Base-by-base conservation (phyloP, 2,329 filamentous ascomycete species). In the Aspergillus melleus region DNA sequence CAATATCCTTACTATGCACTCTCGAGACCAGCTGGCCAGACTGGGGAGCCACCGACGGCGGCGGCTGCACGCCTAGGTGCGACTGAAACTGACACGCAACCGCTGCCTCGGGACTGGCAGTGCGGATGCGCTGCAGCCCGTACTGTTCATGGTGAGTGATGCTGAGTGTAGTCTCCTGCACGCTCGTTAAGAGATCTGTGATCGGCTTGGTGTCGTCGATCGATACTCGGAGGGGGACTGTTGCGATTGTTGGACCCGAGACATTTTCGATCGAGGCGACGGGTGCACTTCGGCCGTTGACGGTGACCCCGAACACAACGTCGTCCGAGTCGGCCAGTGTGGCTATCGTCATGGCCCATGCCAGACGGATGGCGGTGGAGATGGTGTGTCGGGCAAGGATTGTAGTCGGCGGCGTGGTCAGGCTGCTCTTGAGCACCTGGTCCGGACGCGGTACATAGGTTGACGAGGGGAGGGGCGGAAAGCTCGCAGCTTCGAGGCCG, bases 311-410 rank as follows among this genome's bases (percentile, higher is more conserved):
- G 36, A 57, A 57, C 20, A 57, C 49, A 5, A 57, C 49, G n/a
- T 42, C 39, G 16, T 52, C 30, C 36, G 22, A 47, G n/a, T 44
- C 49, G 5, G 49, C 42, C 12, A 52, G 52, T 2, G 39, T 19
- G n/a, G 55, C 52, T 14, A 57, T 47, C 12, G 30, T 29, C 20
- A 52, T 46, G 2, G 55, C 55, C 55, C 55, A 57, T 19, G 55
- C 55, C n/a, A 55, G 19, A 1, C 26, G 54, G 12, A 55, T 14
- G 6, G 12, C 14, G 5, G 54, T 55, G 3, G 54, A 39, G 26
- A 55, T 11, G 4, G 44, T 55, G 51, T 22, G 22, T 22, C 22
- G 22, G 22, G 22, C 22, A 22, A 22, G 22, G 22, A 22, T 3
- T 22, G 22, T 22, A 3, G 22, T 22, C 22, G 22, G 22, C 22